Evolutionary conservation across 2,329 filamentous ascomycete genomes (phyloP).

Genomic region (Cladosporium sp.): DNA sequence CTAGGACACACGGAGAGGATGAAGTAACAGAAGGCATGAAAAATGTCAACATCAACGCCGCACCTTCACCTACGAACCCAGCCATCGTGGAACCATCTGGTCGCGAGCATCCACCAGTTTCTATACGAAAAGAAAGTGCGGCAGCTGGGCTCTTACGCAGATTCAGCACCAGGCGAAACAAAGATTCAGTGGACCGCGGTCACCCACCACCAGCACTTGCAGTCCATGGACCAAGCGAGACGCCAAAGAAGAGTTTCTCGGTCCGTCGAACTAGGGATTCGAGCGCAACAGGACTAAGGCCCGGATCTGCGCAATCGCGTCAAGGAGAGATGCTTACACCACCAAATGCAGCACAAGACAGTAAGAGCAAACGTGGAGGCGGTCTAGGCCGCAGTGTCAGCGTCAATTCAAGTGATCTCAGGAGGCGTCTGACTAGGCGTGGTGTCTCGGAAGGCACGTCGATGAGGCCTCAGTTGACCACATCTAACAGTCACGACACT

Average conservation of each 20-base stretch:
- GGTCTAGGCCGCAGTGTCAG: conserved; percentile 82
- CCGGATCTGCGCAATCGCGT: conserved; percentile 50
- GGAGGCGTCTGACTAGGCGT: conserved; percentile 58
- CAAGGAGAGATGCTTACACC: conserved; percentile 66
- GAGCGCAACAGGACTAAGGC: conserved; percentile 48
- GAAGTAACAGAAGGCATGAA: conserved; percentile 73
- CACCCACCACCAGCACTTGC: conserved; percentile 72
- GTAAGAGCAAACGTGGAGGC: conserved; percentile 37
- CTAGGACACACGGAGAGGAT: conserved; percentile 91
- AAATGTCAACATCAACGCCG: conserved; percentile 57
- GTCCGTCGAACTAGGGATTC: conserved; percentile 59
- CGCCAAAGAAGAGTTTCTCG: conserved; percentile 82
- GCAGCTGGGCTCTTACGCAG: conserved; percentile 79
- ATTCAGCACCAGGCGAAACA: conserved; percentile 81
- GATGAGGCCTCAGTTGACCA: conserved; percentile 27
- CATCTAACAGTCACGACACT: conserved; percentile 24
- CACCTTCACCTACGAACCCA: conserved; percentile 38
- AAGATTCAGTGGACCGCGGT: conserved; percentile 56
- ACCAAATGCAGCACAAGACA: conserved; percentile 49
- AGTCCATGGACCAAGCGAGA: conserved; percentile 72
- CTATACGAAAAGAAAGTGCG: conserved; percentile 77
- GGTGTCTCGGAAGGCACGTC: conserved; percentile 52
- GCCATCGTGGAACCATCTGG: conserved; percentile 41
- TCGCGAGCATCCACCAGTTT: conserved; percentile 37
- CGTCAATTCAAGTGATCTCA: conserved; percentile 81